phyloP scores from a whole-genome alignment of 345 rosid species.

The Anacardium occidentale region DNA sequence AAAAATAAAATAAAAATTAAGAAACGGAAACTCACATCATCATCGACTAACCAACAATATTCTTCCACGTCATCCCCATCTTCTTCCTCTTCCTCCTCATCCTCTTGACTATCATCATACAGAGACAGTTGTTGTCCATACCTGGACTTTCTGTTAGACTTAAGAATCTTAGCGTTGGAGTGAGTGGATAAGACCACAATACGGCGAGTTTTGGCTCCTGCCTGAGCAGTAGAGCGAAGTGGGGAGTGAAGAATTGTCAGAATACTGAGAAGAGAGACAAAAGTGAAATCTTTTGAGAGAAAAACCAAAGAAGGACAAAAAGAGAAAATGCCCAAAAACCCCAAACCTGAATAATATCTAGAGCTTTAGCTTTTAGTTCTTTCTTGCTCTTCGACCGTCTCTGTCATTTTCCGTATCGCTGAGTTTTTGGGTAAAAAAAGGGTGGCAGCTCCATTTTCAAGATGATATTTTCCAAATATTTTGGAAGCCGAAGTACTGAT shows the following conservation, averaged over 20 bases:
- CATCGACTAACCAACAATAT: constrained; percentile 44
- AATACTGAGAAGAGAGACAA: constrained; percentile 35
- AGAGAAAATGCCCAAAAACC: constrained; percentile 51
- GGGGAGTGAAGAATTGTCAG: constrained; percentile 21
- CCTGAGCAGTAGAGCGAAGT: constrained; percentile 1
- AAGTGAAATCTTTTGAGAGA: constrained; percentile 39
- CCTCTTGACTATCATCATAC: constrained; percentile 46
- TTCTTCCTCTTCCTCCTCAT: constrained; percentile 38
- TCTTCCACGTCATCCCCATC: constrained; percentile 33
- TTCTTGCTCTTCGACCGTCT: background rate
- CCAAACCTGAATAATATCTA: constrained; percentile 18
- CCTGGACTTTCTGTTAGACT: constrained; percentile 64
- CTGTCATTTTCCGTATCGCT: background rate
- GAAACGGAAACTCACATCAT: constrained; percentile 43
- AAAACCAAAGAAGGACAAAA: constrained; percentile 16
- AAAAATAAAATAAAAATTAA: background rate
- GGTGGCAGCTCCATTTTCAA: too few relatives aligned
- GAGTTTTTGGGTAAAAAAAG: background rate
- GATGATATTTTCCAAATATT: too few relatives aligned
- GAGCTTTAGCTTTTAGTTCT: background rate
- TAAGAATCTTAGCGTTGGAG: constrained; percentile 76
- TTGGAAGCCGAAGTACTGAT: too few relatives aligned
- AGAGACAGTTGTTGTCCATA: constrained; percentile 48
- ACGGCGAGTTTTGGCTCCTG: background rate
- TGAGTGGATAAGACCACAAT: constrained; percentile 54